These are phyloP conservation scores for Irpex lacteus DNA, from an alignment of 1,284 basidiomycete genomes.

Conservation along the genomic window DNA sequence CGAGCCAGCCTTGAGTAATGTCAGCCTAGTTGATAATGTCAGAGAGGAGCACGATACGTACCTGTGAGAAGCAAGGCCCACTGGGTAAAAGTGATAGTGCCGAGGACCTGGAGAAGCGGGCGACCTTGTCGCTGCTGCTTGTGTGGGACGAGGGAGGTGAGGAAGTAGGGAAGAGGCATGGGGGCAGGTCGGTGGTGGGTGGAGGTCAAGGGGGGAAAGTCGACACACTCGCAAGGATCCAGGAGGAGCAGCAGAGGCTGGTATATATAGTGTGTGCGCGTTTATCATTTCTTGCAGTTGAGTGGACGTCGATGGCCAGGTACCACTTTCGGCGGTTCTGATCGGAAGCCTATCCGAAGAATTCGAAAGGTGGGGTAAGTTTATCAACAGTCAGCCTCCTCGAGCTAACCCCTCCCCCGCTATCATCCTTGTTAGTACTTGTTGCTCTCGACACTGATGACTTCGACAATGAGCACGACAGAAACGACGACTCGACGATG, in stretches of 20 bases:
- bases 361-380: not conserved
- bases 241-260: not conserved
- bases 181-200: not conserved
- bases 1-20: slow-evolving; percentile 50
- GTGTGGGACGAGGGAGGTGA: slow-evolving; percentile 30
- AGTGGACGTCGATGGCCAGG: not conserved
- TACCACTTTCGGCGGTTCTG: not conserved
- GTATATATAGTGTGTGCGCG: not conserved
- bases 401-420: no score
- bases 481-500: no score
- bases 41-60: slow-evolving; percentile 16
- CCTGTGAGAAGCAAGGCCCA: slow-evolving; percentile 48
- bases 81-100: slow-evolving; percentile 40
- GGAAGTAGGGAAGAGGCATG: slow-evolving; percentile 29
- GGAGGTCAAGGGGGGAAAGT: not conserved
- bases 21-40: not conserved
- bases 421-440: not conserved
- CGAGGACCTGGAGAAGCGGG: slow-evolving; percentile 35
- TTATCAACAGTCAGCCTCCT: not conserved
- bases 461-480: not conserved
- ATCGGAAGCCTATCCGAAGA: slow-evolving; percentile 1
- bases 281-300: not conserved
- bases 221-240: not conserved
- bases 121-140: slow-evolving; percentile 37
- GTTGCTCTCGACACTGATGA: not conserved